Base-by-base conservation (phyloP, 140 eudicot genomes). In the Cichorium intybus region DNA sequence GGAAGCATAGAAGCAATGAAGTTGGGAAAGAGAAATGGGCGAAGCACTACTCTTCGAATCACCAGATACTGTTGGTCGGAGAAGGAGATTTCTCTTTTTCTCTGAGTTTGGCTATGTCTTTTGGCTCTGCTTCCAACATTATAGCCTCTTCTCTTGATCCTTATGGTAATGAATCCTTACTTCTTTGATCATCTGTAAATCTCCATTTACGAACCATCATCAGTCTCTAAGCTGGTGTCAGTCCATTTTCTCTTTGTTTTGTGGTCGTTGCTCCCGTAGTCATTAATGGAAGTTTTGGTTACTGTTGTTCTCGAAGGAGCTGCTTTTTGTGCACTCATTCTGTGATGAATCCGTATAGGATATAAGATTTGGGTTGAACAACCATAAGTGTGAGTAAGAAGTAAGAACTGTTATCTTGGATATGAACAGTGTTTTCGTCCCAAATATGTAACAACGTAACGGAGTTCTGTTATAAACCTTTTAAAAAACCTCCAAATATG, bases 41-140 rank as follows among this genome's bases (percentile, higher is more conserved):
- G 16, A 67, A 67, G 14, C 76, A 80, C 59, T 80, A 80, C 54
- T 43, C 66, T 0, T 65, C 73, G 5, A 41, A 37, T 56, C 79
- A 82, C 51, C 57, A 68, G 24, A 79, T 68, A 51, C 57, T 79
- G 2, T 7, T 79, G 10, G 81, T 78, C 2, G 87, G 84, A 60
- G 87, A 78, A 39, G 87, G 84, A 12, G 87, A 82, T 33, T 82
- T 82, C 50, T 82, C 84, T 0, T 82, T 82, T 43, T 56, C 84
- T 21, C 27, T 62, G 7, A 58, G 84, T 56, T 58, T 82, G 31
- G 87, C 87, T 3, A 20, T 7, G 34, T 62, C 73, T n/a, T 82
- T 82, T 66, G 71, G 71, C 1, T 69, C 76, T 8, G 87, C 75
- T 35, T 15, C 59, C 4, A 78, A 82, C 64, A 78, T 82, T 4